phyloP scores from a whole-genome alignment of 164 flowering plant genomes.

The Tinospora cordifolia region DNA sequence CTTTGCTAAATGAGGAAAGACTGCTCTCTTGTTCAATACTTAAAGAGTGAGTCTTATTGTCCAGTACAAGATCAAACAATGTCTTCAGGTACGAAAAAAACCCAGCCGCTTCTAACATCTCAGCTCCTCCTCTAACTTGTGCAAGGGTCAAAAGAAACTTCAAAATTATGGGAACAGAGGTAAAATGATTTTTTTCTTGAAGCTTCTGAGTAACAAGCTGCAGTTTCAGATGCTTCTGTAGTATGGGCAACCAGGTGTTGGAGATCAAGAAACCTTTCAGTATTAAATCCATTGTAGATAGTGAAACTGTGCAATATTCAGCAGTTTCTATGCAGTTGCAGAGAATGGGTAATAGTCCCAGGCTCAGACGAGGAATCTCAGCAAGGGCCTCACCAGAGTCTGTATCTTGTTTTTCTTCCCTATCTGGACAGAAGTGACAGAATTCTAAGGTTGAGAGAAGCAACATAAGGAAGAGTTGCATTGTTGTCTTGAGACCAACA shows the following conservation, averaged over 20 bases:
- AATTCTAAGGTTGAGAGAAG: constrained; percentile 44
- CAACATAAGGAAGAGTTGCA: constrained; percentile 43
- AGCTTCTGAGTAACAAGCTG: constrained; percentile 50
- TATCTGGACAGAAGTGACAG: constrained; percentile 16
- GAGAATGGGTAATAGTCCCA: constrained; percentile 65
- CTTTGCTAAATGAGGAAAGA: constrained; percentile 20
- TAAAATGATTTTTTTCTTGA: constrained; percentile 37
- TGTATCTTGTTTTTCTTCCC: constrained; percentile 10
- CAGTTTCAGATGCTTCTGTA: constrained; percentile 56
- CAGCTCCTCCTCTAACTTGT: constrained; percentile 62
- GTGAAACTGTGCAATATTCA: constrained; percentile 51
- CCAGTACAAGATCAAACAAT: constrained; percentile 38
- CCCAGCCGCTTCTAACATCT: constrained; percentile 57
- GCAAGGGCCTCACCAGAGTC: constrained; percentile 32
- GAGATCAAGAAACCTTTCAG: constrained; percentile 46
- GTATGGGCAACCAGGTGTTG: constrained; percentile 70
- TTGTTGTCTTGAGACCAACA: constrained; percentile 26
- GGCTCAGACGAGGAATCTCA: constrained; percentile 42
- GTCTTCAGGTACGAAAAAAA: constrained; percentile 51
- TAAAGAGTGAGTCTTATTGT: constrained; percentile 22
- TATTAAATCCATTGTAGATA: constrained; percentile 51
- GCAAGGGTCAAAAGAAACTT: constrained; percentile 78
- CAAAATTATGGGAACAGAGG: constrained; percentile 41
- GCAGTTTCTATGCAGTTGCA: constrained; percentile 40
- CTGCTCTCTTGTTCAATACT: constrained; percentile 21